Conservation (phyloP, 2,329 filamentous ascomycete genomes). For the Myriangium duriaei region DNA sequence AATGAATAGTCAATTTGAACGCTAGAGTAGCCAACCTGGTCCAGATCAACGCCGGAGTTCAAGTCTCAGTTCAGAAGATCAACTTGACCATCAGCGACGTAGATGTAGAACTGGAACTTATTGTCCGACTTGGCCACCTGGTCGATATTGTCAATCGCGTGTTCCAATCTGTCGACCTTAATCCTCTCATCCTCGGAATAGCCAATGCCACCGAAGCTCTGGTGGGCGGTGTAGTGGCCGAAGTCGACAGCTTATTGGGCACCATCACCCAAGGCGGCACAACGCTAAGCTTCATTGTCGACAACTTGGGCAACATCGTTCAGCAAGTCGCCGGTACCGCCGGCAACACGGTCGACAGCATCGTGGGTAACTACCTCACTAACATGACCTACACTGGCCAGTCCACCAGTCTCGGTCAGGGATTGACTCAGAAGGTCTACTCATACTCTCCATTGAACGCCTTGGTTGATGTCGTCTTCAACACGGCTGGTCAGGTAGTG, state of each 20-base stretch:
- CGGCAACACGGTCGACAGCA: constrained; percentile 24
- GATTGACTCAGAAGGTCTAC: constrained; percentile 40
- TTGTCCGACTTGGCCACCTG: constrained; percentile 47
- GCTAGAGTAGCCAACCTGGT: constrained; percentile 49
- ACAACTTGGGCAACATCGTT: constrained; percentile 52
- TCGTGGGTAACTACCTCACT: constrained; percentile 45
- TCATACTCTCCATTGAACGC: constrained; percentile 38
- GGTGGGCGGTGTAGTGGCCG: constrained; percentile 43
- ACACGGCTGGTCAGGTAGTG: constrained; percentile 42
- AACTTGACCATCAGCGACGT: constrained; percentile 52
- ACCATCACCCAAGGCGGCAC: constrained; percentile 41
- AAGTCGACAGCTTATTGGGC: constrained; percentile 47
- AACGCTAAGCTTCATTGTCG: constrained; percentile 37
- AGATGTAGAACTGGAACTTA: constrained; percentile 45
- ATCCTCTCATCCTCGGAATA: constrained; percentile 40
- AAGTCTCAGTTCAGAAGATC: constrained; percentile 36
- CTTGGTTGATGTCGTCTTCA: constrained; percentile 44
- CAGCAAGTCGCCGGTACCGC: constrained; percentile 42
- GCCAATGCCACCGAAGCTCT: constrained; percentile 22
- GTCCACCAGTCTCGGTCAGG: constrained; percentile 21
- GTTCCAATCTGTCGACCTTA: constrained; percentile 46
- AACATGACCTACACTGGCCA: constrained; percentile 44
- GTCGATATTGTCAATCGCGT: constrained; percentile 51
- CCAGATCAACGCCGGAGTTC: constrained; percentile 37
- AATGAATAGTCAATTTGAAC: constrained; percentile 42